Conservation (phyloP, 371 early-diverging fungal species). For the Phascolomyces articulosus region DNA sequence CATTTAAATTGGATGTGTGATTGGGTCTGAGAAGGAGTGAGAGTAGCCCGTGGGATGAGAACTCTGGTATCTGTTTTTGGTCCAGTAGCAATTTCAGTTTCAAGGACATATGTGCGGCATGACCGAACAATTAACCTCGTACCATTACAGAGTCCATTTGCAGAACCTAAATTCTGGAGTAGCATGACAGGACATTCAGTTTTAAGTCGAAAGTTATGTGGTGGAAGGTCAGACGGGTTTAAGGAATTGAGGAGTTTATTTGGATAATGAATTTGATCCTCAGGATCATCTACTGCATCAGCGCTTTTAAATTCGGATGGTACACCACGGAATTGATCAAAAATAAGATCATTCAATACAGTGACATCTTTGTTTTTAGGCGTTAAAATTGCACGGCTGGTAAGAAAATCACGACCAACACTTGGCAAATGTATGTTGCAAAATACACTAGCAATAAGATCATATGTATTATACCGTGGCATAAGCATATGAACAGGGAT, state of each 20-base stretch:
- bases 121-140: neutral
- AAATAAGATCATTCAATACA: neutral
- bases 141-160: constrained; percentile 1
- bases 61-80: neutral
- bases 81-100: constrained; percentile 5
- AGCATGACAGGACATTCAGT: constrained; percentile 2
- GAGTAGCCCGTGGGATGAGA: neutral
- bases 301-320: neutral
- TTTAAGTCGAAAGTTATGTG: neutral
- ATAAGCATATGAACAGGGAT: neutral
- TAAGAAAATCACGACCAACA: neutral
- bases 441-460: neutral
- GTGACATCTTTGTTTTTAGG: neutral
- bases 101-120: neutral
- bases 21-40: neutral
- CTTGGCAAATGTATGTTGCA: neutral
- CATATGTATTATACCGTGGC: neutral
- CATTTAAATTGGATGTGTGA: neutral
- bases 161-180: neutral
- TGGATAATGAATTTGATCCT: neutral
- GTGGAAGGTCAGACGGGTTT: neutral
- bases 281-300: too few relatives aligned
- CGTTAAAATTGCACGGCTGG: too few relatives aligned
- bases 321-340: neutral
- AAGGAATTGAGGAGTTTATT: neutral